These are phyloP conservation scores for Pochonia chlamydosporia DNA, from an alignment of 2,329 filamentous ascomycete genomes.

Conservation along the genomic window DNA sequence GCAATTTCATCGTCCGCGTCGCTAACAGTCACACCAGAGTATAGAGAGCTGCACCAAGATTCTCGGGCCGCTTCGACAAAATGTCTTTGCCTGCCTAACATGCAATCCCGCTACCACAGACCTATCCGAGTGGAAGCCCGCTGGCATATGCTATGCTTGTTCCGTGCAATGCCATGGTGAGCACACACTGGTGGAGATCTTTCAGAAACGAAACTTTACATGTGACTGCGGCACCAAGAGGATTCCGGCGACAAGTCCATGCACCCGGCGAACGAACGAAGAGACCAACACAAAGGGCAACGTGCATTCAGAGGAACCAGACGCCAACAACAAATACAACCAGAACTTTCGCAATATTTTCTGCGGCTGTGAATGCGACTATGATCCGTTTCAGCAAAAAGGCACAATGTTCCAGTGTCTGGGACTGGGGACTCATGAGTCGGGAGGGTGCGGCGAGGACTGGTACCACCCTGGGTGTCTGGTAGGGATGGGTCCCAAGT, in stretches of 20 bases:
- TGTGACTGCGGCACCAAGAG: constrained; percentile 94
- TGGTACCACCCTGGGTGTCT: constrained; percentile 97
- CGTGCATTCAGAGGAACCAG: constrained; percentile 70
- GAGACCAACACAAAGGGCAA: constrained; percentile 69
- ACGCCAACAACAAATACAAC: constrained; percentile 79
- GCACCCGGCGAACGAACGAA: constrained; percentile 67
- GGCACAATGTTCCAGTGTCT: constrained; percentile 98
- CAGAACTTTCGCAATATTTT: constrained; percentile 93
- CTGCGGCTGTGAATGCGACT: constrained; percentile 82
- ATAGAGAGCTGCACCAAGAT: constrained; percentile 89
- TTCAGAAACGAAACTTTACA: constrained; percentile 89
- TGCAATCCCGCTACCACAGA: constrained; percentile 76
- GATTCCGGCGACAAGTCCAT: constrained; percentile 64
- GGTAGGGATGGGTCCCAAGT: constrained; percentile 70
- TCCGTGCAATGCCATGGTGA: constrained; percentile 96
- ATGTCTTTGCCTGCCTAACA: constrained; percentile 85
- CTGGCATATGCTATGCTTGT: constrained; percentile 93
- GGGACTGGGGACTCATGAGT: constrained; percentile 71
- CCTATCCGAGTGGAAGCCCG: constrained; percentile 50
- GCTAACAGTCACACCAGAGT: constrained; percentile 51
- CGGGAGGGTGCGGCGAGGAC: constrained; percentile 90
- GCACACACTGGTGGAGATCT: constrained; percentile 90
- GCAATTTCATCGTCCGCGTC: constrained; percentile 14
- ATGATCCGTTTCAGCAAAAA: constrained; percentile 83
- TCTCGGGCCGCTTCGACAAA: constrained; percentile 83